phyloP scores from a whole-genome alignment of 176 grass and related monocot species.

The Puccinellia tenuiflora region DNA sequence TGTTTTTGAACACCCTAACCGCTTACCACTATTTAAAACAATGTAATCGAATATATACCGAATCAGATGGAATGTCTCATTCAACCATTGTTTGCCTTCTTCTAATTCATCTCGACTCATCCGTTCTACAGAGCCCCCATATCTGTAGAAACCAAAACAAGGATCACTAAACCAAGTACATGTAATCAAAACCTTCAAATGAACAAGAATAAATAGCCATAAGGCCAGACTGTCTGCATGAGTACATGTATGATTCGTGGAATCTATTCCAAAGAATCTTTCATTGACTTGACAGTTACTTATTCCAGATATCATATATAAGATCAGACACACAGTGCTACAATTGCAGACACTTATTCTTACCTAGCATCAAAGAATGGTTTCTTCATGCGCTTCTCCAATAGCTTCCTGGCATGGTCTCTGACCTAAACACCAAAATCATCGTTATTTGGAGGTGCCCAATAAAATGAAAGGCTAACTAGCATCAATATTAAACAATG shows the following conservation, averaged over 20 bases:
- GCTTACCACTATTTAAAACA: neutral
- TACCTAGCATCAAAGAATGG: slow-evolving; percentile 94
- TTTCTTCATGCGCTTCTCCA: slow-evolving; percentile 82
- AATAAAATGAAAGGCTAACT: slow-evolving; percentile 9
- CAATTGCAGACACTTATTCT: slow-evolving; percentile 5
- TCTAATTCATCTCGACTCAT: slow-evolving; percentile 68
- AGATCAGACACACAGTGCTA: neutral
- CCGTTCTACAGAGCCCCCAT: slow-evolving; percentile 48
- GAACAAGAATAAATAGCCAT: neutral
- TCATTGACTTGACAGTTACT: neutral
- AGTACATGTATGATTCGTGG: neutral
- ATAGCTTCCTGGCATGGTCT: slow-evolving; percentile 93
- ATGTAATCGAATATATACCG: slow-evolving; percentile 32
- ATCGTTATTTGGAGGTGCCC: neutral
- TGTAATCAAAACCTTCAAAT: neutral
- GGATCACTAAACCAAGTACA: neutral
- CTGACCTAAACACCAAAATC: slow-evolving; percentile 61
- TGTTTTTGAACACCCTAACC: neutral
- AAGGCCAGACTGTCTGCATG: neutral
- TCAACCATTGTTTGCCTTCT: slow-evolving; percentile 76
- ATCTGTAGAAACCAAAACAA: slow-evolving; percentile 47
- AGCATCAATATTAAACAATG: slow-evolving; percentile 17
- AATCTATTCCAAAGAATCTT: slow-evolving; percentile 1
- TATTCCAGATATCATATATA: slow-evolving; percentile 4
- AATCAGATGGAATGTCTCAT: slow-evolving; percentile 91